Evolutionary conservation across 441 rosid genomes (phyloP).

Genomic region (Adansonia gregorii): DNA sequence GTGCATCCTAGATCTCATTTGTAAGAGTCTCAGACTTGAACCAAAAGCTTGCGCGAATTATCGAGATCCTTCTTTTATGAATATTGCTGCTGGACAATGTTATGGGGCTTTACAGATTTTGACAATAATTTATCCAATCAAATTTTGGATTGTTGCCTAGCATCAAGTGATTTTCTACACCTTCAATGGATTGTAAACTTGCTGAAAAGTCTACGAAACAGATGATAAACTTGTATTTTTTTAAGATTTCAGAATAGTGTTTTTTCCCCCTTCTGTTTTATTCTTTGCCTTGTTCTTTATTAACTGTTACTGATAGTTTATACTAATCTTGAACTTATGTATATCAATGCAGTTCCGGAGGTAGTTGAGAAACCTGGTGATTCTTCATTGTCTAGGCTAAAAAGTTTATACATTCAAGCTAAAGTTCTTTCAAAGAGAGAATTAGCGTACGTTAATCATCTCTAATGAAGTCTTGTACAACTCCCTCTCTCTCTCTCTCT

Average conservation of each 20-base stretch:
- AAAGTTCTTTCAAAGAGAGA: slow-evolving; percentile 87
- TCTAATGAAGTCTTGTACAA: neutral
- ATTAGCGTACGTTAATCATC: slow-evolving; percentile 54
- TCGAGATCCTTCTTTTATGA: too few relatives aligned
- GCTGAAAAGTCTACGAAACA: neutral
- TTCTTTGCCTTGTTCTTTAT: neutral
- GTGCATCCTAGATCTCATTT: neutral
- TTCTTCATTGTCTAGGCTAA: slow-evolving; percentile 69
- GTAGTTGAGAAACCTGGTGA: slow-evolving; percentile 96
- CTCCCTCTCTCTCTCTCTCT: neutral
- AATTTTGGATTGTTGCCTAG: slow-evolving; percentile 3
- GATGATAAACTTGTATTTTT: neutral
- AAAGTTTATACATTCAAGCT: slow-evolving; percentile 64
- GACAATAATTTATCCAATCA: neutral
- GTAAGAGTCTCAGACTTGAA: too few relatives aligned
- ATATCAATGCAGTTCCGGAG: slow-evolving; percentile 76
- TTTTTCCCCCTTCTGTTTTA: neutral
- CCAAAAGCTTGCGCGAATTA: too few relatives aligned
- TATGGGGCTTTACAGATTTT: too few relatives aligned
- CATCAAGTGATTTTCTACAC: slow-evolving; percentile 13
- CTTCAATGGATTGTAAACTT: slow-evolving; percentile 7
- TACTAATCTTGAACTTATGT: slow-evolving; percentile 28
- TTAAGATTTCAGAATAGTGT: neutral
- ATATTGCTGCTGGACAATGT: too few relatives aligned
- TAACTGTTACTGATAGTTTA: slow-evolving; percentile 12